A percentile compares a stretch with the other conserved stretches of the same genome.
Conservation (phyloP, 2,329 filamentous ascomycete genomes). For the Hirsutella rhossiliensis region DNA sequence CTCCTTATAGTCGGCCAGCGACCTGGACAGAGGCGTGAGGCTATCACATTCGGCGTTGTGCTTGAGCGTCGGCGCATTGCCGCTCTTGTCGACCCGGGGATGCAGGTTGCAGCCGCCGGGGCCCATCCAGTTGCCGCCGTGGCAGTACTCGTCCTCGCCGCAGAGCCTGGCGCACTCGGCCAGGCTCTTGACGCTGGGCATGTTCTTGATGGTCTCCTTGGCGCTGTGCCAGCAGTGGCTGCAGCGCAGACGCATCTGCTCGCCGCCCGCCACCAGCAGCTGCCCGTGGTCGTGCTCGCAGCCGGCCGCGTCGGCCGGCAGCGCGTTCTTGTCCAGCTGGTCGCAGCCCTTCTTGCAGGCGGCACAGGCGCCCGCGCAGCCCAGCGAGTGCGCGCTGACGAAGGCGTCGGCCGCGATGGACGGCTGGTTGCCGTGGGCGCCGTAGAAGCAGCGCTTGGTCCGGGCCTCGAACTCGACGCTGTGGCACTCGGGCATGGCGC, state of each 20-base stretch:
- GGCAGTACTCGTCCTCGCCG: constrained; percentile 1
- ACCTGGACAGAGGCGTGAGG: neutral
- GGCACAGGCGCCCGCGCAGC: constrained; percentile 1
- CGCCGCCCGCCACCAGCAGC: neutral
- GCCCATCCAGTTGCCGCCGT: constrained; percentile 4
- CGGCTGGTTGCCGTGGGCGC: constrained; percentile 4
- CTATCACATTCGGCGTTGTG: neutral
- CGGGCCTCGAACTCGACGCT: constrained; percentile 7
- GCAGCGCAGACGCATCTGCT: constrained; percentile 1
- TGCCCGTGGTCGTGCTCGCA: neutral
- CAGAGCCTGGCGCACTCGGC: constrained; percentile 4
- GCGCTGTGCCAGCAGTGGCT: constrained; percentile 2
- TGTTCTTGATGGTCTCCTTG: neutral
- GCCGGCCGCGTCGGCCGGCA: neutral
- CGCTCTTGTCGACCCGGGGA: neutral
- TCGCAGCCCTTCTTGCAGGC: constrained; percentile 6
- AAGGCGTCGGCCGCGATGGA: constrained; percentile 7
- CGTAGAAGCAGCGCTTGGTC: constrained; percentile 6
- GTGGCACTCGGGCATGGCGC: constrained; percentile 6
- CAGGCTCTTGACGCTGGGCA: neutral
- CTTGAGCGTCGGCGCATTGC: neutral
- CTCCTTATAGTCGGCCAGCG: neutral
- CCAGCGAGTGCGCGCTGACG: constrained; percentile 6
- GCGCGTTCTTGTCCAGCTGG: neutral
- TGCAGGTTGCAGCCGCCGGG: neutral